Evolutionary conservation across 352 stramenopile genomes (phyloP), one percentile per base, ranked within the genome.

Genomic region (Globisporangium canariense): DNA sequence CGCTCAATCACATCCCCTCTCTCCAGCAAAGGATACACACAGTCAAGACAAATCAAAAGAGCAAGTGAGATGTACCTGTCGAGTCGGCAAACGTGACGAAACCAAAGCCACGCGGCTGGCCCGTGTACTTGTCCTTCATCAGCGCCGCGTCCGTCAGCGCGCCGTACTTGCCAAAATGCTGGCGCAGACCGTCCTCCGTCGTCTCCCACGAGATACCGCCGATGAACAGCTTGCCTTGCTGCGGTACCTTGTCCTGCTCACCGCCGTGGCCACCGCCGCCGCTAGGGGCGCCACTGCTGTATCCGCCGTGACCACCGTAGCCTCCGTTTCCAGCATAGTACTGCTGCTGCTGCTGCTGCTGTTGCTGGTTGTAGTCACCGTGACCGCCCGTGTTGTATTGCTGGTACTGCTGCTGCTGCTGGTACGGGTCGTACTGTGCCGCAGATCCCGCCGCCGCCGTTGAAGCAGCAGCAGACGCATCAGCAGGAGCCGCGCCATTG

Each of bases 101-200:
- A 56, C 91, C 93, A 63, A 98, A 98, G 50, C 93, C 93, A 38
- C 92, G 78, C 40, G 91, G 89, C 68, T 97, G 85, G 36, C 90
- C 91, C 40, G 91, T 97, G 77, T 93, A 96, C 72, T 96, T 96
- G 82, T 98, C 90, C 73, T 96, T 95, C 90, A 97, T 97, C 47
- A 98, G 69, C 58, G 86, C 88, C 10, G 90, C 90, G 62, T 97
- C 88, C 34, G 83, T 92, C 9, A 98, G 74, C 58, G 69, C 69
- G 34, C 91, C 91, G 62, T 94, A 97, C 71, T 95, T 94, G 70
- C 83, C 75, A 67, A 98, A 98, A 57, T 98, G 86, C 57, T 81
- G 71, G 30, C 84, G 85, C 60, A 98, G 67, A n/a, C 79, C 81
- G 53, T 97, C 91, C 62, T 98, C 91, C n/a, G 88, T 96, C n/a